These are phyloP conservation scores for Talaromyces sp. DNA, from an alignment of 2,329 filamentous ascomycete species.

Conservation along the genomic window DNA sequence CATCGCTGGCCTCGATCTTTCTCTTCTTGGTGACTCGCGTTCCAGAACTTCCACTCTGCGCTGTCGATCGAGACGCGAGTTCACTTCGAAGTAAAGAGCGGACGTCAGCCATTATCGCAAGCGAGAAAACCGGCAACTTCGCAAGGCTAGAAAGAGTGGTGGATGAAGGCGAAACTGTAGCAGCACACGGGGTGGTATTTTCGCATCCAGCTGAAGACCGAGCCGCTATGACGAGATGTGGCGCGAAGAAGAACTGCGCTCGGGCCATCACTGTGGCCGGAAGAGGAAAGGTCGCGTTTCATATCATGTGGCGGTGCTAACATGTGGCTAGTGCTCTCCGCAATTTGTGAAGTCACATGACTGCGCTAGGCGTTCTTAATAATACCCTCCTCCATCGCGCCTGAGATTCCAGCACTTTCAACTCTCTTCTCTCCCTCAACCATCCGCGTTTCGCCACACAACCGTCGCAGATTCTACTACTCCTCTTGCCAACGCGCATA, in stretches of 20 bases:
- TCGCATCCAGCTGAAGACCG: background rate
- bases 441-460: background rate
- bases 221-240: conserved; percentile 12
- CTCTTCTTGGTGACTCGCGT: conserved; percentile 47
- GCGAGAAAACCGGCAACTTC: background rate
- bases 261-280: background rate
- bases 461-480: background rate
- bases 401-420: conserved; percentile 8
- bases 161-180: background rate
- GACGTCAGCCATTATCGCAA: conserved; percentile 63
- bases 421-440: conserved; percentile 7
- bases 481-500: background rate
- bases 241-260: background rate
- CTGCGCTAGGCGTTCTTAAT: conserved; percentile 6
- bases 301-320: background rate
- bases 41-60: conserved; percentile 39
- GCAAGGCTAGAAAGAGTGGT: background rate
- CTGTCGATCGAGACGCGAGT: conserved; percentile 65
- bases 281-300: background rate
- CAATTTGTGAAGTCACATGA: conserved; percentile 2
- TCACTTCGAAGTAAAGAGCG: conserved; percentile 74
- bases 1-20: conserved; percentile 43
- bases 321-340: background rate
- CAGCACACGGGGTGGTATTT: background rate
- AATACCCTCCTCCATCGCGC: background rate